Evolutionary conservation across 257 asterid genomes (phyloP), one percentile per base, ranked within the genome.

Genomic region (Nicotiana paniculata): DNA sequence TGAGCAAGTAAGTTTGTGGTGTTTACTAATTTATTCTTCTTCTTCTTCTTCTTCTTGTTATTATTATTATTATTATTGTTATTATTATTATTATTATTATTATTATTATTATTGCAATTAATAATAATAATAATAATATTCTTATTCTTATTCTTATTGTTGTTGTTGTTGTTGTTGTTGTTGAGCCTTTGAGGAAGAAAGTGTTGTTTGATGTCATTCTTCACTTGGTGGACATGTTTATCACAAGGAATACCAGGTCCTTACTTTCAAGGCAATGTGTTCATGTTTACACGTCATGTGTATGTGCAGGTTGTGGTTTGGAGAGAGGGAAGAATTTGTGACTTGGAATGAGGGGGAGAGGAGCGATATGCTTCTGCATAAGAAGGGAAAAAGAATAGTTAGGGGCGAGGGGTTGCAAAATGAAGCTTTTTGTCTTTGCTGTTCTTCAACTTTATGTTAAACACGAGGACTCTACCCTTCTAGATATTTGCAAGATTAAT

Each of bases 1-100:
- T 86, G 99, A 96, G 94, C 99, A 96, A 94, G 98, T 94, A 86
- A 86, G 84, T 68, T 83, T 79, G 67, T 51, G 84, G 66, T 48
- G 43, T 84, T 77, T 87, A 54, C 65, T 81, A 61, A 79, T 53
- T 62, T 54, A 10, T 39, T 32, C 12, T 58, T 21, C 24, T 21
- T 21, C 24, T 21, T 63, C 11, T 48, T 16, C 15, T n/a, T 46
- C 18, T 63, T 54, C 11, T 79, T 16, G 24, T 30, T n/a, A 57
- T 77, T 53, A n/a, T 24, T 61, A 10, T 61, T 15, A 13, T 54
- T 21, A 37, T 76, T 51, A n/a, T 15, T 16, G 24, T 30, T n/a
- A 57, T 77, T 53, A n/a, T 24, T 61, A 10, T 61, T 15, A 13
- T 54, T 21, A 37, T 76, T 51, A n/a, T 15, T n/a, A n/a, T 61